phyloP scores from a whole-genome alignment of 305 asterid genomes.

The Salvia sclarea region DNA sequence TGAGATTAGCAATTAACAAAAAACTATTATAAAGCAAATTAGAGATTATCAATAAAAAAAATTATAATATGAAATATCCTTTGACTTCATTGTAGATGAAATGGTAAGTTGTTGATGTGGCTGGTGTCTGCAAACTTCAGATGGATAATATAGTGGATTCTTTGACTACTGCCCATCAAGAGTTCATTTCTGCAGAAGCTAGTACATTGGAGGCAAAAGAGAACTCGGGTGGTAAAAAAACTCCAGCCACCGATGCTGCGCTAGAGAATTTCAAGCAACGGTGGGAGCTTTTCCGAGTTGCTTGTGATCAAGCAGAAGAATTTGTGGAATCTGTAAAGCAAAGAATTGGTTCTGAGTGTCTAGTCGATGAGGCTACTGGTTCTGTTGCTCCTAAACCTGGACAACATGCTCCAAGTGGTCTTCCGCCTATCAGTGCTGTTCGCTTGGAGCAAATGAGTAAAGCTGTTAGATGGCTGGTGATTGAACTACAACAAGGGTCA shows the following conservation, averaged over 20 bases:
- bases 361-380: conserved; percentile 98
- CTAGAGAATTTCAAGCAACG: conserved; percentile 81
- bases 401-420: conserved; percentile 54
- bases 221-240: conserved; percentile 60
- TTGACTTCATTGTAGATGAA: neutral
- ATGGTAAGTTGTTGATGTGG: conserved; percentile 18
- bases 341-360: conserved; percentile 95
- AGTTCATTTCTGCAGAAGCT: conserved; percentile 74
- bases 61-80: neutral
- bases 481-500: conserved; percentile 88
- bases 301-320: conserved; percentile 94
- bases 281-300: conserved; percentile 89
- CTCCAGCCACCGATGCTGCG: conserved; percentile 75
- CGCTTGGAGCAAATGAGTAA: conserved; percentile 98
- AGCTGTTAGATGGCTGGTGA: conserved; percentile 91
- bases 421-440: conserved; percentile 94
- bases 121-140: conserved; percentile 14
- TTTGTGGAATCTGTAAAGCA: conserved; percentile 96
- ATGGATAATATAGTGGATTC: conserved; percentile 88
- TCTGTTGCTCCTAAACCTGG: conserved; percentile 61
- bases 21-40: too few relatives aligned
- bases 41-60: neutral
- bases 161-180: conserved; percentile 68
- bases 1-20: neutral
- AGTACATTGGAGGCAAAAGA: conserved; percentile 64